Base-by-base conservation (phyloP, 2,329 filamentous ascomycete genomes). In the Escovopsis weberi region DNA sequence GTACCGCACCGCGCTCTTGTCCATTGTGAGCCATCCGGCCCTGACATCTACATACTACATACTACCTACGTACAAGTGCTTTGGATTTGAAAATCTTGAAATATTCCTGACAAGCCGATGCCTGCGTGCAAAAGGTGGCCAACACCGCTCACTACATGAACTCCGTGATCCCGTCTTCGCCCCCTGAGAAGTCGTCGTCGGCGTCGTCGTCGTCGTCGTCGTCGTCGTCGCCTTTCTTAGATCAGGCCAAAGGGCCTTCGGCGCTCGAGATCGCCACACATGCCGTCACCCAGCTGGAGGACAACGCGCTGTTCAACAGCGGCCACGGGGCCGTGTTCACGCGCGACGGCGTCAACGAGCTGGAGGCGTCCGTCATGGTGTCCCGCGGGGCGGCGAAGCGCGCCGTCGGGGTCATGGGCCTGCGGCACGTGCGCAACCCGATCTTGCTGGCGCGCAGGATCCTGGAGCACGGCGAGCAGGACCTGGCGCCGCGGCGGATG, bases 331-430 rank as follows among this genome's bases (percentile, higher is more conserved):
- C 86, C 40, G 86, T 94, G 18, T 94, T 93, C 60, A 94, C 85
- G 1, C 76, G 80, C 40, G 79, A 82, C 50, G 88, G 87, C 15
- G 73, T 79, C 48, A 87, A 88, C 58, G 84, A 94, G 64, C 78
- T 94, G 47, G 87, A 94, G 62, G 84, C 85, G 2, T 84, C 78
- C 8, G 75, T 94, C 41, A 94, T 94, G 86, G 82, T 93, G 0
- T 83, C 81, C 2, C 70, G 70, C 26, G 82, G 80, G 0, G 67
- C 69, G 44, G 72, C 76, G 35, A 94, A 94, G 66, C 75, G 85
- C 33, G 85, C 79, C 12, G 82, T 85, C 0, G 85, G 84, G 3
- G 77, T 86, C 6, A 84, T 84, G 64, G 75, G 85, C 3, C 59
- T 94, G 12, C 72, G 69, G 6, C 75, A 69, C 36, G 82, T 91